Conservation (phyloP, 2,329 filamentous ascomycete species). For the Cyphellophora attinorum region DNA sequence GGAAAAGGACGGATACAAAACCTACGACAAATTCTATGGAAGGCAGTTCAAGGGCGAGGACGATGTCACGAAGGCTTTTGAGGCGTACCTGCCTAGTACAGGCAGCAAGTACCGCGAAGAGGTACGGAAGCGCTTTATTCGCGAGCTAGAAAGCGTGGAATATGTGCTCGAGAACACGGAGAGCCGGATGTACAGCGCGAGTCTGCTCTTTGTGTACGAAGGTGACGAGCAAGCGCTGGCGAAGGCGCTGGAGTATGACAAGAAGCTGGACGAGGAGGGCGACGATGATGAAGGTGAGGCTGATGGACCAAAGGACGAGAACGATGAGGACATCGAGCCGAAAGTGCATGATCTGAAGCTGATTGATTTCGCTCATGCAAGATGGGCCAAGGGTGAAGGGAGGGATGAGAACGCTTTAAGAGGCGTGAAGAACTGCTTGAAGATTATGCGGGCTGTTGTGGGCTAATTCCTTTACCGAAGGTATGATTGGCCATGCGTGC, state of each 20-base stretch:
- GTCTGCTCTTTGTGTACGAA: slow-evolving; percentile 57
- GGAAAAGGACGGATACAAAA: slow-evolving; percentile 44
- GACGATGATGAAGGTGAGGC: slow-evolving; percentile 7
- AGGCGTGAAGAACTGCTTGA: slow-evolving; percentile 62
- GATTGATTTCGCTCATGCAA: slow-evolving; percentile 94
- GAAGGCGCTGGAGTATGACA: slow-evolving; percentile 35
- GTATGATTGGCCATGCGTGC: no score
- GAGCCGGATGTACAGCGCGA: slow-evolving; percentile 59
- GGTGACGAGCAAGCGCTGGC: slow-evolving; percentile 49
- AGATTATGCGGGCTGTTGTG: slow-evolving; percentile 48
- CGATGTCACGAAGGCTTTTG: slow-evolving; percentile 49
- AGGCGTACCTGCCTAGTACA: slow-evolving; percentile 44
- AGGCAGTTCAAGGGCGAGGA: slow-evolving; percentile 43
- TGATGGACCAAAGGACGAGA: slow-evolving; percentile 27
- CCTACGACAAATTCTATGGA: slow-evolving; percentile 59
- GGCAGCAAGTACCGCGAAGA: neutral
- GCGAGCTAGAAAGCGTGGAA: slow-evolving; percentile 34
- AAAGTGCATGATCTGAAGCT: slow-evolving; percentile 72
- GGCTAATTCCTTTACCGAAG: no score
- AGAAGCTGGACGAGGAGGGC: neutral
- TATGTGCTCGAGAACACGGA: slow-evolving; percentile 46
- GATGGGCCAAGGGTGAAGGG: slow-evolving; percentile 70
- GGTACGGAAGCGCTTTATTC: slow-evolving; percentile 29
- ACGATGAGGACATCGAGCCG: slow-evolving; percentile 44
- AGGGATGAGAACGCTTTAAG: slow-evolving; percentile 74